Evolutionary conservation across 345 rosid species (phyloP).

Genomic region (Melaleuca alternifolia): DNA sequence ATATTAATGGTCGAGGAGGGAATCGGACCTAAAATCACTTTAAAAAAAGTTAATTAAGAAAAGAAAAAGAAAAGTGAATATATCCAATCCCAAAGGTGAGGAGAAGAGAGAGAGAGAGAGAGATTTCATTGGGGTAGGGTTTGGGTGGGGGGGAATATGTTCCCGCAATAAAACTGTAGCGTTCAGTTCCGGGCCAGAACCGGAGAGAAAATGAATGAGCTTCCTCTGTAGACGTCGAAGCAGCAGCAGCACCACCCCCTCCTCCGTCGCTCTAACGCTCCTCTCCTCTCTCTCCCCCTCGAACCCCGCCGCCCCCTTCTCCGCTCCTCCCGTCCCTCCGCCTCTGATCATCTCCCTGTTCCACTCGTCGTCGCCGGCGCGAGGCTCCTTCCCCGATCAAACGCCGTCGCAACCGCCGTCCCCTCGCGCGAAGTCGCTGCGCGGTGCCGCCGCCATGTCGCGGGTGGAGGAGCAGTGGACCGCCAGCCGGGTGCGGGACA

Average conservation of each 20-base stretch:
- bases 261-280: neutral
- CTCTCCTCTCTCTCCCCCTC: neutral
- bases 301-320: neutral
- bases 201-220: neutral
- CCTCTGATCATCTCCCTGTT: neutral
- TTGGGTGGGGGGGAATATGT: neutral
- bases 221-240: neutral
- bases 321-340: neutral
- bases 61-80: neutral
- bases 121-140: neutral
- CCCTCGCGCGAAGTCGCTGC: neutral
- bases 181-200: neutral
- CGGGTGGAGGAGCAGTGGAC: constrained; percentile 39
- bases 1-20: neutral
- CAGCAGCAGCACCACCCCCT: neutral
- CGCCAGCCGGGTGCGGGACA: constrained; percentile 64
- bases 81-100: neutral
- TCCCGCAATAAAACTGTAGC: neutral
- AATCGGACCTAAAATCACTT: neutral
- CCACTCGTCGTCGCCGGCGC: neutral
- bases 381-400: neutral
- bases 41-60: neutral
- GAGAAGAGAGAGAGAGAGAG: neutral
- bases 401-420: neutral
- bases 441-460: neutral